Evolutionary conservation across 164 flowering plant genomes (phyloP).

Genomic region (Macadamia integrifolia): DNA sequence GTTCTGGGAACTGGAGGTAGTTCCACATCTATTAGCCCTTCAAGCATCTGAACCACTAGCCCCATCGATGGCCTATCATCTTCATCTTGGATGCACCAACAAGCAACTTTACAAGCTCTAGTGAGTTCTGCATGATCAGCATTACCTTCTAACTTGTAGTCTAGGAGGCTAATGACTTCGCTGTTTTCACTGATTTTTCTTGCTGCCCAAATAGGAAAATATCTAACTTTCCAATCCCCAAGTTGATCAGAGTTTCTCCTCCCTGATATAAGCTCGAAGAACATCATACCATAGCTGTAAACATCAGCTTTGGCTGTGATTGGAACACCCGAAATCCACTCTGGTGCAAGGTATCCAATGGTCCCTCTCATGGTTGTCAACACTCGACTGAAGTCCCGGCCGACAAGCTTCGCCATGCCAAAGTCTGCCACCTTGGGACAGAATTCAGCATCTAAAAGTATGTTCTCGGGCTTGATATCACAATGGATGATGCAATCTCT

Average conservation of each 20-base stretch:
- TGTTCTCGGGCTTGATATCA: too few species aligned
- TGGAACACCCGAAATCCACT: conserved; percentile 29
- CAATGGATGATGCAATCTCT: conserved; percentile 36
- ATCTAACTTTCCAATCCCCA: conserved; percentile 14
- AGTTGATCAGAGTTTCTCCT: conserved; percentile 25
- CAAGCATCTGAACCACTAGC: too few species aligned
- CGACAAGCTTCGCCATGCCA: conserved; percentile 34
- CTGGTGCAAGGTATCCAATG: conserved; percentile 15
- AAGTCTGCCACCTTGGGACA: conserved; percentile 39
- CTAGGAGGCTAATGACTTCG: conserved; percentile 23
- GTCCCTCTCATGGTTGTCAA: conserved; percentile 46
- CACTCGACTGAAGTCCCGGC: conserved; percentile 39
- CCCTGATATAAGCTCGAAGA: conserved; percentile 34
- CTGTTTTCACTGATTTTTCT: conserved; percentile 7
- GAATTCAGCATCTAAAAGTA: conserved; percentile 2
- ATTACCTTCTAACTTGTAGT: conserved; percentile 18
- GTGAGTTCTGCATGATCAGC: conserved; percentile 21
- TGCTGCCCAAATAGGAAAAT: conserved; percentile 27
- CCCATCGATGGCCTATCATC: too few species aligned
- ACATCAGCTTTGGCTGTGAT: too few species aligned
- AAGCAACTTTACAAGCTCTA: conserved; percentile 16
- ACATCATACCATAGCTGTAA: conserved; percentile 31
- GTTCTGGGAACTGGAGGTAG: too few species aligned
- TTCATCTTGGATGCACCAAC: too few species aligned
- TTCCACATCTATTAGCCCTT: too few species aligned